phyloP scores from a whole-genome alignment of 2,329 filamentous ascomycete species.

The Salinomyces thailandicus region DNA sequence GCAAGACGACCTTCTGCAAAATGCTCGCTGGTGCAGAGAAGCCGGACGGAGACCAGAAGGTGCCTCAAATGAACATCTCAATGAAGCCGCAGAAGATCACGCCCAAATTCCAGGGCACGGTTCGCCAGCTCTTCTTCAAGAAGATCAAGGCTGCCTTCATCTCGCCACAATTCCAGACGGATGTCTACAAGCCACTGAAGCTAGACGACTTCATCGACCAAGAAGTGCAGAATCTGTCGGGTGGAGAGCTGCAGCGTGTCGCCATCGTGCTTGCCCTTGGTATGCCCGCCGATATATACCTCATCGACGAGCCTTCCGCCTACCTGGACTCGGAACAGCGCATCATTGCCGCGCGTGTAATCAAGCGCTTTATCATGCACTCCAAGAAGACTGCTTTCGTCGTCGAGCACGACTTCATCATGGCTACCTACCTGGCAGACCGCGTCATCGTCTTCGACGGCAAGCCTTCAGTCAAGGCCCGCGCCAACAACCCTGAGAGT shows the following conservation, averaged over 20 bases:
- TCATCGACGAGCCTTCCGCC: slow-evolving; percentile 94
- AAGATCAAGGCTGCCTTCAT: slow-evolving; percentile 96
- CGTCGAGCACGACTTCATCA: slow-evolving; percentile 99
- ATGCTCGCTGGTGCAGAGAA: slow-evolving; percentile 88
- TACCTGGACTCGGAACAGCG: slow-evolving; percentile 99
- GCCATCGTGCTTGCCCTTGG: slow-evolving; percentile 95
- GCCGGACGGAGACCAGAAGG: slow-evolving; percentile 65
- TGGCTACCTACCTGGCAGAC: slow-evolving; percentile 75
- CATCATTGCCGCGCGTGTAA: slow-evolving; percentile 93
- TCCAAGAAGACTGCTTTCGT: slow-evolving; percentile 98
- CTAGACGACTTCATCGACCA: slow-evolving; percentile 99
- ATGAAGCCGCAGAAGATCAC: slow-evolving; percentile 99
- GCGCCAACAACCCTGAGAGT: slow-evolving; percentile 82
- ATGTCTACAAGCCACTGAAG: slow-evolving; percentile 98
- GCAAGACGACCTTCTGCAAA: slow-evolving; percentile 97
- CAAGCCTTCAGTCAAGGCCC: slow-evolving; percentile 75
- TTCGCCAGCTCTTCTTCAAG: slow-evolving; percentile 98
- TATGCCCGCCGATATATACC: slow-evolving; percentile 91
- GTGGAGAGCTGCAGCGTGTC: slow-evolving; percentile 98
- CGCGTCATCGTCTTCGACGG: slow-evolving; percentile 98
- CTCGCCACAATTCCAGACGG: slow-evolving; percentile 96
- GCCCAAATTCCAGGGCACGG: slow-evolving; percentile 93
- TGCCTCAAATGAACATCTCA: slow-evolving; percentile 92
- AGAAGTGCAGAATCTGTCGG: slow-evolving; percentile 96
- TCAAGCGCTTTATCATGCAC: slow-evolving; percentile 99